These are phyloP conservation scores for Calycina herbarum DNA, from an alignment of 2,329 filamentous ascomycete species.

Conservation along the genomic window DNA sequence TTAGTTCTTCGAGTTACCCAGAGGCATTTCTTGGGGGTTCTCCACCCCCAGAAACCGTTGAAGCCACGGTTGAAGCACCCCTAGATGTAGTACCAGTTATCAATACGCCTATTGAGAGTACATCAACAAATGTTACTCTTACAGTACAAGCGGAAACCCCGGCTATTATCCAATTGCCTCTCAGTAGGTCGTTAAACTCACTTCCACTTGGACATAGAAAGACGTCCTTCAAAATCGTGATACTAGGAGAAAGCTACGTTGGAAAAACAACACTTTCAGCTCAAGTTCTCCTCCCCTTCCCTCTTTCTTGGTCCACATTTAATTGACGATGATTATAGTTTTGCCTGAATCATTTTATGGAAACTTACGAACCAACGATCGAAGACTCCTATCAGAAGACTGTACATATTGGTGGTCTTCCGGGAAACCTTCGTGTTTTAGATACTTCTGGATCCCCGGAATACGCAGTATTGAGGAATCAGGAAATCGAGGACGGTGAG, in stretches of 20 bases:
- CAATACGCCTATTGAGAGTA: too few relatives aligned
- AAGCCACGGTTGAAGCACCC: too few relatives aligned
- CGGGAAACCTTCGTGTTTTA: neutral
- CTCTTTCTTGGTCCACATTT: neutral
- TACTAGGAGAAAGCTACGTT: neutral
- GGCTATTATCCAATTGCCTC: neutral
- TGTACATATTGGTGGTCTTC: neutral
- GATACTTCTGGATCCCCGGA: neutral
- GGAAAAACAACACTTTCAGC: neutral
- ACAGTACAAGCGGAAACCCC: neutral
- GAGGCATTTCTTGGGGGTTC: too few relatives aligned
- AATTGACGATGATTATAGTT: neutral
- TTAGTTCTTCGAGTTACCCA: too few relatives aligned
- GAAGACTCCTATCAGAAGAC: neutral
- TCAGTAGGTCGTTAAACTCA: neutral
- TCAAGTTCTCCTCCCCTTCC: neutral
- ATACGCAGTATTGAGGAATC: neutral
- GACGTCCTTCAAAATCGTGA: neutral
- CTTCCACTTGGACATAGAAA: neutral
- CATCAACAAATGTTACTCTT: neutral
- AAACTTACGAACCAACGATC: neutral
- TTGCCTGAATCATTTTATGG: neutral
- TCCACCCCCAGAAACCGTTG: too few relatives aligned
- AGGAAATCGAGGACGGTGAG: neutral
- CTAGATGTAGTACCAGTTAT: too few relatives aligned